These are phyloP conservation scores for Trametes maxima DNA, from an alignment of 768 basidiomycete genomes.

Conservation along the genomic window DNA sequence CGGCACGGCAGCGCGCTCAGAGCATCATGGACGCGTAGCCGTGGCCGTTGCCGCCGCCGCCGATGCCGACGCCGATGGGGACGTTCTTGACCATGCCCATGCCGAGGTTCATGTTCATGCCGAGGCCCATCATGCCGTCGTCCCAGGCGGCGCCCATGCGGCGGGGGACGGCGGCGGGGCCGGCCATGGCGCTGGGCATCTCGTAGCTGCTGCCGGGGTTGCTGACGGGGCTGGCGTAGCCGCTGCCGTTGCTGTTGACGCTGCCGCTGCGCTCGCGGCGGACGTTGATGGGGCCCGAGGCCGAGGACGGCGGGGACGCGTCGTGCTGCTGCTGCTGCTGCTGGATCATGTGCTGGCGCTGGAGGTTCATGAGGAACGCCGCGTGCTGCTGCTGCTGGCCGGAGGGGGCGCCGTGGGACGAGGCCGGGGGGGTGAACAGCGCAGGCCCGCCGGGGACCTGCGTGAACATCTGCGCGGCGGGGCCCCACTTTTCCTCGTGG, in stretches of 20 bases:
- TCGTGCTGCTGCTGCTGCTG: slow-evolving; percentile 28
- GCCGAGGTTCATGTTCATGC: slow-evolving; percentile 33
- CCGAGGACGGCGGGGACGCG: slow-evolving; percentile 12
- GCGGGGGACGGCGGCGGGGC: slow-evolving; percentile 31
- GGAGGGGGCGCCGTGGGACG: slow-evolving; percentile 37
- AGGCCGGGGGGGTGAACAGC: slow-evolving; percentile 47
- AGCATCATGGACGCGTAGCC: slow-evolving; percentile 45
- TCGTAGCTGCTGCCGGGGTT: slow-evolving; percentile 39
- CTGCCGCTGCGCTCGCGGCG: slow-evolving; percentile 41
- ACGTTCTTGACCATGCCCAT: slow-evolving; percentile 36
- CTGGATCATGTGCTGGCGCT: slow-evolving; percentile 32
- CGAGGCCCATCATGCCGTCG: slow-evolving; percentile 32
- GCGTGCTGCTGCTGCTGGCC: slow-evolving; percentile 33
- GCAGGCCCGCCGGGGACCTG: slow-evolving; percentile 33
- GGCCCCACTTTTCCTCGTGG: slow-evolving; percentile 38
- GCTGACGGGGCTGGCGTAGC: slow-evolving; percentile 26
- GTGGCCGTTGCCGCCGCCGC: slow-evolving; percentile 40
- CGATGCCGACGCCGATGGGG: slow-evolving; percentile 40
- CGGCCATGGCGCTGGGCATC: slow-evolving; percentile 32
- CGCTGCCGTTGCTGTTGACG: slow-evolving; percentile 34
- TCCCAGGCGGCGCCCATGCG: slow-evolving; percentile 27
- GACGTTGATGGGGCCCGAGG: slow-evolving; percentile 15
- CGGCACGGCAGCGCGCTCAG: slow-evolving; percentile 17
- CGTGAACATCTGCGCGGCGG: slow-evolving; percentile 26
- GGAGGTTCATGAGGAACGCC: slow-evolving; percentile 24